Conservation (phyloP, 495 filamentous ascomycete genomes). For the Penicillium silybi region DNA sequence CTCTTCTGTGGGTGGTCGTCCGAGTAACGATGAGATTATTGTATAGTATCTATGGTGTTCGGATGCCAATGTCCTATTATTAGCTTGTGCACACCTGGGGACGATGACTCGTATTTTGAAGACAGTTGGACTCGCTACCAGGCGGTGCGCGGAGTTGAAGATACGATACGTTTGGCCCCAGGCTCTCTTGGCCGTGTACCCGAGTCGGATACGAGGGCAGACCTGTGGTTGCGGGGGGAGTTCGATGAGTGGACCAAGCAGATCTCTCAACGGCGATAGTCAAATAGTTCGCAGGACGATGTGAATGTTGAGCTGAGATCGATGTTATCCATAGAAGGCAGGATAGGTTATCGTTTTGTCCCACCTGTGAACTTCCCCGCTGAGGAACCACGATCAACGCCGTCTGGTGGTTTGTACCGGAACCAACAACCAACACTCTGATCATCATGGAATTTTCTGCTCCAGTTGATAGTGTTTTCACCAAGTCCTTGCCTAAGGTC, state of each 20-base stretch:
- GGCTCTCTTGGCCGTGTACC: not conserved
- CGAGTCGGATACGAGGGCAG: conserved; percentile 3
- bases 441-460: conserved; percentile 21
- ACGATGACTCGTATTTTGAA: not conserved
- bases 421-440: not conserved
- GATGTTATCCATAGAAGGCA: not conserved
- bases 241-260: not conserved
- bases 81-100: not conserved
- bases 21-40: not conserved
- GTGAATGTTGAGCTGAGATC: not conserved
- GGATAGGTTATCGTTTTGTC: not conserved
- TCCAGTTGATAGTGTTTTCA: conserved; percentile 30
- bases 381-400: not conserved
- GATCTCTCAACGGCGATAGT: conserved; percentile 25
- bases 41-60: not conserved
- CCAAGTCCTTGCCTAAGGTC: conserved; percentile 36
- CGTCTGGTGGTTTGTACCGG: not conserved
- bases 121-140: not conserved
- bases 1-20: not conserved
- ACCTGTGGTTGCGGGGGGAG: not conserved
- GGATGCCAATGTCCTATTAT: not conserved
- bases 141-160: not conserved
- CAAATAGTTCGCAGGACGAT: not conserved
- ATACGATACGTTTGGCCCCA: not conserved
- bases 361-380: not conserved